These are phyloP conservation scores for Puccinia coronata DNA, from an alignment of 1,284 basidiomycete species.

Conservation along the genomic window DNA sequence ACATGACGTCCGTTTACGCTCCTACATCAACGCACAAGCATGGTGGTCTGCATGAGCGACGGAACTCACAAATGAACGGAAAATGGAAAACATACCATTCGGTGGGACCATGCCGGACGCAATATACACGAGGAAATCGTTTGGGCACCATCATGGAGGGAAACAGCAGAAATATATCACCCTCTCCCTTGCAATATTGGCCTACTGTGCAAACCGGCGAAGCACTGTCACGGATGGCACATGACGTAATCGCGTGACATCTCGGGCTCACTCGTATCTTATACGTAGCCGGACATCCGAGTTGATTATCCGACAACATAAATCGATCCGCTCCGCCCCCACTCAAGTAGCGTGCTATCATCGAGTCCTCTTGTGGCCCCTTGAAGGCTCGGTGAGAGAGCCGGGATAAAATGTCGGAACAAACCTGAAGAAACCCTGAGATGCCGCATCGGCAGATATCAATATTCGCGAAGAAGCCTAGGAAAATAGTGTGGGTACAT, in stretches of 20 bases:
- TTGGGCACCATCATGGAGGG: conserved; percentile 18
- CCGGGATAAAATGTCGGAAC: too few relatives aligned
- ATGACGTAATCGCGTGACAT: not conserved
- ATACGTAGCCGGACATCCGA: too few relatives aligned
- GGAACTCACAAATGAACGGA: not conserved
- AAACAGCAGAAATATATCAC: not conserved
- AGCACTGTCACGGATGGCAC: not conserved
- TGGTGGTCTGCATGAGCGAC: not conserved
- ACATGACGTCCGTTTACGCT: conserved; percentile 44
- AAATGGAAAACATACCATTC: conserved; percentile 20
- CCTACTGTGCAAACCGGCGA: too few relatives aligned
- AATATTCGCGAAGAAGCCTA: not conserved
- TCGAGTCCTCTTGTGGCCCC: too few relatives aligned
- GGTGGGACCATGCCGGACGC: conserved; percentile 41
- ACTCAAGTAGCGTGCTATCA: too few relatives aligned
- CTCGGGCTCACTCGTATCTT: not conserved
- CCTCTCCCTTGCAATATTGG: not conserved
- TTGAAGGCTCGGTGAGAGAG: too few relatives aligned
- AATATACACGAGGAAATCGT: conserved; percentile 32
- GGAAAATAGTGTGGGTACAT: not conserved
- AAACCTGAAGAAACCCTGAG: not conserved
- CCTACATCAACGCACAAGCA: not conserved
- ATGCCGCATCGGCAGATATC: not conserved
- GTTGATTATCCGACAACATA: too few relatives aligned
- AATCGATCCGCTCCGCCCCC: too few relatives aligned